phyloP scores from a whole-genome alignment of 2,329 filamentous ascomycete genomes.

The Huntiella decipiens region DNA sequence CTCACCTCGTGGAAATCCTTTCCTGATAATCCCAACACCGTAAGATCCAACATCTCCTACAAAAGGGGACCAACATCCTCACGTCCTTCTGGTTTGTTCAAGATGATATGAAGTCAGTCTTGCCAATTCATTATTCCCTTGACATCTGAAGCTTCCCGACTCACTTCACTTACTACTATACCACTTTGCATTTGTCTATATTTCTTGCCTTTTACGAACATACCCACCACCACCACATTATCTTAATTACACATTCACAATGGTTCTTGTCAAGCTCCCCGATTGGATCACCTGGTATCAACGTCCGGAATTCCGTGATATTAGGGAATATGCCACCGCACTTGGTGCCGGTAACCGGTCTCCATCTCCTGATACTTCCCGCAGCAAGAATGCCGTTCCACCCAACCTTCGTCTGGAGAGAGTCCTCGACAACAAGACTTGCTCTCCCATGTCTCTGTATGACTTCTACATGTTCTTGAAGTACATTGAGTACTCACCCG shows the following conservation, averaged over 20 bases:
- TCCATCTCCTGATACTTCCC: constrained; percentile 19
- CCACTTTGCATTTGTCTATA: not conserved
- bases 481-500: constrained; percentile 28
- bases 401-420: constrained; percentile 23
- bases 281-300: constrained; percentile 28
- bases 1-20: no score
- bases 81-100: no score
- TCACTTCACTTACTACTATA: not conserved
- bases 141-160: no score
- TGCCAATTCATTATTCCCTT: no score
- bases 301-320: constrained; percentile 29
- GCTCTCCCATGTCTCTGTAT: constrained; percentile 30
- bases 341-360: constrained; percentile 20
- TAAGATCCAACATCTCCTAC: not conserved
- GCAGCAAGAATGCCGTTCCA: constrained; percentile 21
- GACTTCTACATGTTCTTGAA: constrained; percentile 34
- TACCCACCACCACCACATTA: not conserved
- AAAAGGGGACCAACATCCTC: not conserved
- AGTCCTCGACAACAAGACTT: constrained; percentile 29
- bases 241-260: not conserved
- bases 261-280: constrained; percentile 14
- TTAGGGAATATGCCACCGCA: constrained; percentile 24
- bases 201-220: not conserved
- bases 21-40: no score
- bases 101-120: no score